Evolutionary conservation across 306 rosid species (phyloP).

Genomic region (Rubus idaeus): DNA sequence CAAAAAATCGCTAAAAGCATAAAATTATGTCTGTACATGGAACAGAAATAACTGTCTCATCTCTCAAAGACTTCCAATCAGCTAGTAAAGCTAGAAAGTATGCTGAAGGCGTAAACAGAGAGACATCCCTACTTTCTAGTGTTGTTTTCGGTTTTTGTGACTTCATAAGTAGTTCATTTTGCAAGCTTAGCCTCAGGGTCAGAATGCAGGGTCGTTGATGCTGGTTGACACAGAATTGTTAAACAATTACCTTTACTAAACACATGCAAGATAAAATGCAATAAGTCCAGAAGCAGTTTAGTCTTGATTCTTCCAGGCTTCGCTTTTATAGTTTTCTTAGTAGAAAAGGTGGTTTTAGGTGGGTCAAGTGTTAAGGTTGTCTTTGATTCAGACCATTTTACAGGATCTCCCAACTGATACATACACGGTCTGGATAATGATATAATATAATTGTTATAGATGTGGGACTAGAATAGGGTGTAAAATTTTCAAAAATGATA

Average conservation of each 20-base stretch:
- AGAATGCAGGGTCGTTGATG: neutral
- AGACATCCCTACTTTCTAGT: neutral
- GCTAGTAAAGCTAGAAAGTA: no score
- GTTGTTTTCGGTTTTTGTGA: neutral
- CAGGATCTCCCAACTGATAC: neutral
- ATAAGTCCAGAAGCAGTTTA: neutral
- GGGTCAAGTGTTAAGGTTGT: neutral
- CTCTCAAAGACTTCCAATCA: no score
- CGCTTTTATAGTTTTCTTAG: neutral
- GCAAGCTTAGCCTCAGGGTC: neutral
- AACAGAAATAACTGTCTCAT: no score
- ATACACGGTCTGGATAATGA: neutral
- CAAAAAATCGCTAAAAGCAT: neutral
- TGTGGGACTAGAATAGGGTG: neutral
- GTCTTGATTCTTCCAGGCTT: neutral
- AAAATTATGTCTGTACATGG: no score
- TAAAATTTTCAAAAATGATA: no score
- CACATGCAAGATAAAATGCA: neutral
- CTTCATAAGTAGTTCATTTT: neutral
- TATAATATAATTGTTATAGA: no score
- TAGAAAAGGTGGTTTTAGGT: conserved; percentile 2
- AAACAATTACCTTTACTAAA: neutral
- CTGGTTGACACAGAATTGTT: neutral
- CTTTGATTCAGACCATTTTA: neutral
- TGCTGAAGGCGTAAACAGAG: neutral